Evolutionary conservation across 2,329 filamentous ascomycete species (phyloP), one percentile per base, ranked within the genome.

Genomic region (Apiospora pterosperma): DNA sequence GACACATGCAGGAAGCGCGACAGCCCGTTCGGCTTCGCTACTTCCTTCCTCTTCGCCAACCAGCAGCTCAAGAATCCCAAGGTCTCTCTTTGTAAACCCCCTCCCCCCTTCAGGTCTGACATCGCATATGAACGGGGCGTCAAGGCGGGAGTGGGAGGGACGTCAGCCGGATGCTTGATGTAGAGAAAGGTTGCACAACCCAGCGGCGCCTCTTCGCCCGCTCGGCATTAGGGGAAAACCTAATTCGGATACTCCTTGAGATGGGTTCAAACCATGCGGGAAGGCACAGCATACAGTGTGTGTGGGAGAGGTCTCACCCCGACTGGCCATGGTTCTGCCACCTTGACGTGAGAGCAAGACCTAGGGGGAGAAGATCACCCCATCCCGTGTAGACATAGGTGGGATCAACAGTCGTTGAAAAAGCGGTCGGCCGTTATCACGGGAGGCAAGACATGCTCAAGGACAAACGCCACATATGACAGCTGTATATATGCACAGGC

Each of bases 401-500:
- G 48, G 31, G 48, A 55, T 55, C 48, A 34, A 55, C 48, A 52
- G 25, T n/a, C 16, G 16, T 28, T 34, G 28, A 55, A 55, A 34
- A 34, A n/a, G 48, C 48, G 48, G 48, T 55, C 48, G 48, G 48
- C 48, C 28, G 48, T 55, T 34, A 21, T 55, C 28, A n/a, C 28
- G 48, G 48, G 48, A 55, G 48, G 12, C 48, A 55, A 34, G 19
- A 21, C 48, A 34, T n/a, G 28, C 69, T 69, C 39, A 69, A 58
- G 61, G 62, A 67, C 63, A 48, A n/a, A 66, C 67, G 61, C 63
- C 62, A 60, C 63, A 42, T 55, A 55, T 16, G 44, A 52, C 25
- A 52, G 14, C 19, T 10, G 14, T 19, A 31, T 34, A n/a, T 19
- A 4, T n/a, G 48, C 28, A 34, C 28, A 55, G 34, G 48, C 48